Evolutionary conservation across 2,329 filamentous ascomycete genomes (phyloP).

Genomic region (Aspergillus melleus): DNA sequence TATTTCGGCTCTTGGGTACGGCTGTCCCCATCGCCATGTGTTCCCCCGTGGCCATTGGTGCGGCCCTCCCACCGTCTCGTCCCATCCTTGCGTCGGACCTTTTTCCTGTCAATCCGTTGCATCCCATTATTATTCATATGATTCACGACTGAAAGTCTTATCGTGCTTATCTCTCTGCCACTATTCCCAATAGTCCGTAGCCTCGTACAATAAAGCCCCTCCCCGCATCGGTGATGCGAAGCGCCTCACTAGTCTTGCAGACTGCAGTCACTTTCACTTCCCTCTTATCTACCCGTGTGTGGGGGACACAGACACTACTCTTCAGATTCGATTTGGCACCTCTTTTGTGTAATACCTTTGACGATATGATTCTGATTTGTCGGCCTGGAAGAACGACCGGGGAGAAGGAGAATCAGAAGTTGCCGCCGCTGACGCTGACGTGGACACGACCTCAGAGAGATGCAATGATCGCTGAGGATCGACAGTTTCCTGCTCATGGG

Average conservation of each 20-base stretch:
- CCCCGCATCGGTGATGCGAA: background rate
- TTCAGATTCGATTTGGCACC: background rate
- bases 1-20: background rate
- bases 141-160: background rate
- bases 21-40: background rate
- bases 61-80: background rate
- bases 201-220: background rate
- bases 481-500: background rate
- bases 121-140: background rate
- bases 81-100: background rate
- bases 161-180: background rate
- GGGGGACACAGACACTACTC: too few relatives aligned
- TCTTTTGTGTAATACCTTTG: background rate
- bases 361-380: background rate
- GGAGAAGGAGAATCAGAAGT: background rate
- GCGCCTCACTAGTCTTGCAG: background rate
- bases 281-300: background rate
- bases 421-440: background rate
- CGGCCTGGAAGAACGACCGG: too few relatives aligned
- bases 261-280: too few relatives aligned
- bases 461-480: background rate
- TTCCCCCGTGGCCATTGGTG: too few relatives aligned
- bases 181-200: background rate
- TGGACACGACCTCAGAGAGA: background rate
- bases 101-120: background rate